Conservation (phyloP, 768 basidiomycete species). For the Lyophyllum shimeji region DNA sequence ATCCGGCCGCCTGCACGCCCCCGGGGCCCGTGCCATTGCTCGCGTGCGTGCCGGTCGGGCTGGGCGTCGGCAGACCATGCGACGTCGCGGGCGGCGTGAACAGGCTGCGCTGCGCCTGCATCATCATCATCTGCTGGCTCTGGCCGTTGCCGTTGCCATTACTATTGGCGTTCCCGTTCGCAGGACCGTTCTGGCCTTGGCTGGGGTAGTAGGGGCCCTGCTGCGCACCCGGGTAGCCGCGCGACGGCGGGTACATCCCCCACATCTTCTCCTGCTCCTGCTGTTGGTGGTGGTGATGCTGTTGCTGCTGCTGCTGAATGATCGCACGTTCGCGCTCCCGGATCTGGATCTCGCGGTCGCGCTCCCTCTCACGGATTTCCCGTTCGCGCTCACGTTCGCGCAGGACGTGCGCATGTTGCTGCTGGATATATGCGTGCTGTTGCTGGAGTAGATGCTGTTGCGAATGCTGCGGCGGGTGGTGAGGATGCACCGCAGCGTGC, state of each 20-base stretch:
- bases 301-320: conserved; percentile 18
- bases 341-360: conserved; percentile 3
- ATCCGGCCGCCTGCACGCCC: not conserved
- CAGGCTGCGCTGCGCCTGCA: conserved; percentile 32
- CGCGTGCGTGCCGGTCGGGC: conserved; percentile 9
- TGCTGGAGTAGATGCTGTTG: conserved; percentile 13
- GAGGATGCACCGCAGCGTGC: not conserved
- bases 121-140: conserved; percentile 21
- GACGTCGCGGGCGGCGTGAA: conserved; percentile 43
- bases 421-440: conserved; percentile 15
- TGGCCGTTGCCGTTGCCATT: conserved; percentile 15
- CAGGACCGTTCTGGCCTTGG: conserved; percentile 1
- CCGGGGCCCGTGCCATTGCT: not conserved
- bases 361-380: conserved; percentile 12
- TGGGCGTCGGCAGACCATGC: conserved; percentile 32
- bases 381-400: conserved; percentile 2
- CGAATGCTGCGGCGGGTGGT: conserved; percentile 5
- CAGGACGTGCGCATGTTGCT: conserved; percentile 7
- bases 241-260: conserved; percentile 24
- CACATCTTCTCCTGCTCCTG: conserved; percentile 14
- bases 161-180: too few species aligned
- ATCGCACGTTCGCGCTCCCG: conserved; percentile 10
- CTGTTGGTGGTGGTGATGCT: conserved; percentile 17
- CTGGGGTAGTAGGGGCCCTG: conserved; percentile 10
- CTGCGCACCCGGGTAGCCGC: conserved; percentile 20